A percentile compares a stretch with the other conserved stretches of the same genome.
These are phyloP conservation scores for Stephanodiscus minutulus DNA, from an alignment of 108 stramenopile genomes.

Conservation along the genomic window DNA sequence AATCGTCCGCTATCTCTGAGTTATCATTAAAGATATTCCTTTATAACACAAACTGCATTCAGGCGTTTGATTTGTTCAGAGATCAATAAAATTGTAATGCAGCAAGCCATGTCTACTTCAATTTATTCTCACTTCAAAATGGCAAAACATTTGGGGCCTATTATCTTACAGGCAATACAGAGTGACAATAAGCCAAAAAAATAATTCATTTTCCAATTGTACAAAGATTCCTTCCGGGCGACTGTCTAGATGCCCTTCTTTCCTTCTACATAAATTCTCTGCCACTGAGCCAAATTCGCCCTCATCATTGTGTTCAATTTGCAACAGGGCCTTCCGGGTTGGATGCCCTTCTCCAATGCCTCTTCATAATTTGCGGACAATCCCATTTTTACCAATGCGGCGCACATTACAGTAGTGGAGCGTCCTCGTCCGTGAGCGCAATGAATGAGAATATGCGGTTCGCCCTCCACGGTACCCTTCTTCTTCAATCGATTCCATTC, in stretches of 20 bases:
- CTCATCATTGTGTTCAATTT: constrained; percentile 85
- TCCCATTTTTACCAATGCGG: constrained; percentile 84
- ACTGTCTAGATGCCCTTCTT: constrained; percentile 47
- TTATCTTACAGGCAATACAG: too few species aligned
- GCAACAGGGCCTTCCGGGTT: constrained; percentile 74
- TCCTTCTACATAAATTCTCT: constrained; percentile 66
- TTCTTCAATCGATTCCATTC: constrained; percentile 48
- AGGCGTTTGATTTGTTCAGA: too few species aligned
- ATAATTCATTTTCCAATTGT: background rate
- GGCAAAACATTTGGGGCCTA: too few species aligned
- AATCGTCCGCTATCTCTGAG: too few species aligned
- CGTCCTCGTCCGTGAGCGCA: constrained; percentile 88
- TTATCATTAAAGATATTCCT: too few species aligned
- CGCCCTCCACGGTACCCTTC: constrained; percentile 57
- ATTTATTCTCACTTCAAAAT: too few species aligned
- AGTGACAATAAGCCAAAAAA: background rate
- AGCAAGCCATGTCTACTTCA: too few species aligned
- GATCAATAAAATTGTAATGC: too few species aligned
- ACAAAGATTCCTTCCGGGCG: background rate
- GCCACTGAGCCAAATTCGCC: constrained; percentile 79
- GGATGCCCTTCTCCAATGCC: constrained; percentile 85
- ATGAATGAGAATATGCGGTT: constrained; percentile 66
- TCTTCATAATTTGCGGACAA: constrained; percentile 78
- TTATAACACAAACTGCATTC: too few species aligned
- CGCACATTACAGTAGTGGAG: constrained; percentile 85